Evolutionary conservation across 495 filamentous ascomycete species (phyloP).

Genomic region (Trichoderma parareesei): DNA sequence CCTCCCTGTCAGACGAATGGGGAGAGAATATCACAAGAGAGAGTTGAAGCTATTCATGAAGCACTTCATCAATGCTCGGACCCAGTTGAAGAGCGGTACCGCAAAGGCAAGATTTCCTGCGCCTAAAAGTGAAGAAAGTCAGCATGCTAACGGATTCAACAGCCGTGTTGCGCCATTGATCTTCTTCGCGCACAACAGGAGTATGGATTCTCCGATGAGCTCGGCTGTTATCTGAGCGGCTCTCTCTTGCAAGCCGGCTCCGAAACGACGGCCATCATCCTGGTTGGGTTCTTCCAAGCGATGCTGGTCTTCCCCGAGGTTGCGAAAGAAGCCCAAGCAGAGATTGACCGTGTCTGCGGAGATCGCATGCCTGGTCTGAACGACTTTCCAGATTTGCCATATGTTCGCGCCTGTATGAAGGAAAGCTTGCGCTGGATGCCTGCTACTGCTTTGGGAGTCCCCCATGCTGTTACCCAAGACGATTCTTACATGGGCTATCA

Average conservation of each 20-base stretch:
- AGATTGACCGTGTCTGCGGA: constrained; percentile 52
- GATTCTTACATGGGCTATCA: constrained; percentile 42
- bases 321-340: constrained; percentile 44
- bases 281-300: constrained; percentile 42
- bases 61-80: constrained; percentile 32
- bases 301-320: constrained; percentile 40
- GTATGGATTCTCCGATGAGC: constrained; percentile 31
- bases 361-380: constrained; percentile 40
- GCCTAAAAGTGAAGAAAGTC: neutral
- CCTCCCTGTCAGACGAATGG: constrained; percentile 18
- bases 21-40: constrained; percentile 21
- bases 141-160: neutral
- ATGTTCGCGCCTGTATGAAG: constrained; percentile 49
- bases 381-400: constrained; percentile 40
- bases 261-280: constrained; percentile 37
- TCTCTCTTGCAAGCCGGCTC: constrained; percentile 41
- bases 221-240: constrained; percentile 41
- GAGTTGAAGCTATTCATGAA: constrained; percentile 28
- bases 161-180: neutral
- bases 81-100: constrained; percentile 23
- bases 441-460: constrained; percentile 46
- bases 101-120: constrained; percentile 18
- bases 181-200: constrained; percentile 19
- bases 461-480: constrained; percentile 45
- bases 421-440: constrained; percentile 56